These are phyloP conservation scores for Candida coleopterorum DNA, from an alignment of 805 yeast genomes.

Conservation along the genomic window DNA sequence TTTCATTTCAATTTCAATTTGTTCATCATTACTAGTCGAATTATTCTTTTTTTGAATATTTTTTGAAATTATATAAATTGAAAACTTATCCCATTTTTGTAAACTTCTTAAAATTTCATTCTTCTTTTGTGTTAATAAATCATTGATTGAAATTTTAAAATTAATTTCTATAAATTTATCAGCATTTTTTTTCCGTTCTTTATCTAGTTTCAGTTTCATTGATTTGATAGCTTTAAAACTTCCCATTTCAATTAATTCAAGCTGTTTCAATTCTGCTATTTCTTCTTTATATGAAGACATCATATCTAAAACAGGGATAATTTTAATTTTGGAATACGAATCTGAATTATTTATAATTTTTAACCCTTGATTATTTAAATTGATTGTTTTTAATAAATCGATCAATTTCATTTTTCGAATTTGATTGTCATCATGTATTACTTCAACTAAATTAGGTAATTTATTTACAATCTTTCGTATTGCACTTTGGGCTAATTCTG, in stretches of 20 bases:
- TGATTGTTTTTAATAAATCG: neutral
- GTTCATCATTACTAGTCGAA: too few species aligned
- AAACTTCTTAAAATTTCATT: slow-evolving; percentile 28
- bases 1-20: slow-evolving; percentile 14
- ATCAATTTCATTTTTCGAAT: neutral
- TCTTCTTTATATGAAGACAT: slow-evolving; percentile 25
- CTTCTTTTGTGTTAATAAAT: slow-evolving; percentile 34
- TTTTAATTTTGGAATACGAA: slow-evolving; percentile 27
- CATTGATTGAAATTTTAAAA: slow-evolving; percentile 37
- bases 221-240: slow-evolving; percentile 27
- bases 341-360: slow-evolving; percentile 13
- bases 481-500: slow-evolving; percentile 25
- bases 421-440: neutral
- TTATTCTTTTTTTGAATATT: slow-evolving; percentile 8
- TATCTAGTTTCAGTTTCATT: slow-evolving; percentile 13
- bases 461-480: slow-evolving; percentile 20
- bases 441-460: slow-evolving; percentile 15
- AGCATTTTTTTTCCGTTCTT: slow-evolving; percentile 34
- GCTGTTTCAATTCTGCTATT: slow-evolving; percentile 27
- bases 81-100: slow-evolving; percentile 22
- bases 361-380: neutral
- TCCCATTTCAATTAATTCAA: slow-evolving; percentile 29
- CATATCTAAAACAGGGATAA: slow-evolving; percentile 27
- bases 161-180: slow-evolving; percentile 26
- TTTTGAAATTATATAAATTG: slow-evolving; percentile 14